Evolutionary conservation across 495 filamentous ascomycete genomes (phyloP), one percentile per base, ranked within the genome.

Genomic region (Podospora pseudoanserina): DNA sequence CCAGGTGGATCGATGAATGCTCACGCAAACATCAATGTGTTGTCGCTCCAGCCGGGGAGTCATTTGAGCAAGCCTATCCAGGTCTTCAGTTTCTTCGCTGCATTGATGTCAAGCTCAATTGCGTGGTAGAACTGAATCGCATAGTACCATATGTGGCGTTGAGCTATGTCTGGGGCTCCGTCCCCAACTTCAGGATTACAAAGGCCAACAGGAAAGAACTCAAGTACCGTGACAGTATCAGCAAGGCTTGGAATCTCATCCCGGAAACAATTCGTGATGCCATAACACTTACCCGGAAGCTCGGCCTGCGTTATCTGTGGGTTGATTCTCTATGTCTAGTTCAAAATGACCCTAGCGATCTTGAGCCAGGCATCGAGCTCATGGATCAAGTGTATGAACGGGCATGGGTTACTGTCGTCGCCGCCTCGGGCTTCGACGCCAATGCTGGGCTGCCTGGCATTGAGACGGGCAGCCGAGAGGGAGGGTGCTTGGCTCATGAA

Each of bases 251-350:
- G 49, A 32, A 54, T 2, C 44, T 56, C 7, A n/a, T 68, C 1
- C 60, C 66, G 3, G n/a, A 18, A 32, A 69, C 67, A 5, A 63
- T 68, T 11, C 19, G 18, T 16, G 66, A 71, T 58, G 66, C 66
- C 7, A 59, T 68, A 3, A 54, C 19, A 20, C 15, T 67, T 0
- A 49, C 30, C 3, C 13, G 27, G 26, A 34, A 60, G 32, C 11
- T 71, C 19, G 68, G 69, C 6, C 2, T 60, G 19, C 59, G 60
- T 1, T 71, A 65, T 58, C 65, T 71, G 15, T 71, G 69, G 69
- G 65, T 68, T 15, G 69, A 71, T 32, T 60, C 65, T 11, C 61
- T 71, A n/a, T 71, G 69, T 34, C 26, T 71, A 2, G 13, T 66
- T n/a, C 69, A 71, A 15, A 64, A 65, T 26, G 65, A 71, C 15